A percentile compares a stretch with the other conserved stretches of the same genome.
These are phyloP conservation scores for Nannochloropsis gaditana DNA, from an alignment of 108 stramenopile species.

Conservation along the genomic window DNA sequence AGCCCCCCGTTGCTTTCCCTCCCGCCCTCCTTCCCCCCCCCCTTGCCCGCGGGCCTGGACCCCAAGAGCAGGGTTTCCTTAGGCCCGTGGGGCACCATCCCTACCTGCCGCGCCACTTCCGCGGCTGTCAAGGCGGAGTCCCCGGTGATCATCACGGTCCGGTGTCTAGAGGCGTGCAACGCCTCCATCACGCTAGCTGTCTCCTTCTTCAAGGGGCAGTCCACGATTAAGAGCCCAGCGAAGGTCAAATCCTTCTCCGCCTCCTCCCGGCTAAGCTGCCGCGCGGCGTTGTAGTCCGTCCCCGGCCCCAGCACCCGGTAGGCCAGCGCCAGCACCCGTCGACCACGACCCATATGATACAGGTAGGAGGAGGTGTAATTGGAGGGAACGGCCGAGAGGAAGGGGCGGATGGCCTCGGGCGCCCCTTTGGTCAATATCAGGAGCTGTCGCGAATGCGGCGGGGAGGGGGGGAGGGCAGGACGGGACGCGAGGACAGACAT, in stretches of 20 bases:
- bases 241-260: conserved; percentile 69
- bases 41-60: background rate
- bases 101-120: conserved; percentile 74
- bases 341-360: conserved; percentile 67
- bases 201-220: conserved; percentile 85
- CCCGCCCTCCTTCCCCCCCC: background rate
- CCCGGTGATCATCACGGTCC: conserved; percentile 88
- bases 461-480: background rate
- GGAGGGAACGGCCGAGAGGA: conserved; percentile 62
- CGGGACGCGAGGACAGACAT: conserved; percentile 59
- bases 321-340: conserved; percentile 45
- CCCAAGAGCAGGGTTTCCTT: background rate
- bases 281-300: conserved; percentile 21
- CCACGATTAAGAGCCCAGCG: conserved; percentile 84
- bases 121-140: conserved; percentile 87
- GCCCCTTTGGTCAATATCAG: conserved; percentile 78
- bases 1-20: background rate
- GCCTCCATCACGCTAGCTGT: conserved; percentile 73
- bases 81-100: background rate
- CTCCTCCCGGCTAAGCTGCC: conserved; percentile 15
- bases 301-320: conserved; percentile 41
- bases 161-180: conserved; percentile 62
- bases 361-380: conserved; percentile 67
- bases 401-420: conserved; percentile 64
- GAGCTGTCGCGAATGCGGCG: conserved; percentile 11